A percentile compares a stretch with the other conserved stretches of the same genome.
Evolutionary conservation across 495 filamentous ascomycete genomes (phyloP).

Genomic region (Hypoxylon fuscum): DNA sequence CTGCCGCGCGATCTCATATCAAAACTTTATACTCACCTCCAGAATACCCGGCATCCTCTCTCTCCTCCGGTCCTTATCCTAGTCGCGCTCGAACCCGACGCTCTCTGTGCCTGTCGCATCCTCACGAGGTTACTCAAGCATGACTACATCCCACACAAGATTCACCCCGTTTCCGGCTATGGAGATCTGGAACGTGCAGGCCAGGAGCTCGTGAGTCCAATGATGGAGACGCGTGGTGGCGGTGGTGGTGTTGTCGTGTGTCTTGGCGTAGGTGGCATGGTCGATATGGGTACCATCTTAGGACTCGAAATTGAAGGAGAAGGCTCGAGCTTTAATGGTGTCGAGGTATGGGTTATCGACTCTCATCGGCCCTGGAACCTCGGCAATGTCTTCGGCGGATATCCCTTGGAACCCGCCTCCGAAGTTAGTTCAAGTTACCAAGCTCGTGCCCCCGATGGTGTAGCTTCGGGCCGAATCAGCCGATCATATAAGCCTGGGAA

Average conservation of each 20-base stretch:
- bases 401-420: slow-evolving; percentile 59
- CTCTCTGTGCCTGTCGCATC: slow-evolving; percentile 94
- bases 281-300: slow-evolving; percentile 80
- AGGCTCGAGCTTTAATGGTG: slow-evolving; percentile 69
- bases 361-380: slow-evolving; percentile 94
- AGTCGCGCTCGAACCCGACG: slow-evolving; percentile 92
- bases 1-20: slow-evolving; percentile 88
- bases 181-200: slow-evolving; percentile 83
- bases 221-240: slow-evolving; percentile 82
- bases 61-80: slow-evolving; percentile 92
- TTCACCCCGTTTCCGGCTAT: slow-evolving; percentile 93
- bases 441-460: slow-evolving; percentile 57
- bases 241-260: slow-evolving; percentile 89
- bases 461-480: slow-evolving; percentile 73
- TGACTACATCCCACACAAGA: slow-evolving; percentile 98
- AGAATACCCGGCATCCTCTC: slow-evolving; percentile 79
- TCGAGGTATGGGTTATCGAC: slow-evolving; percentile 96
- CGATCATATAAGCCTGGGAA: slow-evolving; percentile 75
- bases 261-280: slow-evolving; percentile 88
- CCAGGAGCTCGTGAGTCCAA: slow-evolving; percentile 77
- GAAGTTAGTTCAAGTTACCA: slow-evolving; percentile 55
- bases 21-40: slow-evolving; percentile 87
- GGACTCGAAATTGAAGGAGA: slow-evolving; percentile 68
- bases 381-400: slow-evolving; percentile 87
- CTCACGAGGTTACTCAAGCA: slow-evolving; percentile 89